A percentile compares a stretch with the other conserved stretches of the same genome.
phyloP scores from a whole-genome alignment of 257 asterid genomes.

The Orobanche coerulescens region DNA sequence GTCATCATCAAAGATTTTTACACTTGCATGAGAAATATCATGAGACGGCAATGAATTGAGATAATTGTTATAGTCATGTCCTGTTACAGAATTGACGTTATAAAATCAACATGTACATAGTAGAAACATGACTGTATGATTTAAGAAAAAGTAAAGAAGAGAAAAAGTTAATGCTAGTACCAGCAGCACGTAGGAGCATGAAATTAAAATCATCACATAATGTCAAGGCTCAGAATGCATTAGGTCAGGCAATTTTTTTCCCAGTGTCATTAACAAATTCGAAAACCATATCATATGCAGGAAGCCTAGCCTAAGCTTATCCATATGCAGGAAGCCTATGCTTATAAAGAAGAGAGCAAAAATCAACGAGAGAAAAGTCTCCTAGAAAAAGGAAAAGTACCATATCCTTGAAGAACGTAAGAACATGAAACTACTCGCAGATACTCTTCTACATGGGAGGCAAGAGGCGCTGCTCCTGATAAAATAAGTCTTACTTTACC shows the following conservation, averaged over 20 bases:
- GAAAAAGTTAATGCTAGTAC: too few relatives aligned
- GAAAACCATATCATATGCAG: slow-evolving; percentile 8
- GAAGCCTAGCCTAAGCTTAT: too few relatives aligned
- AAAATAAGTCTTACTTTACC: slow-evolving; percentile 77
- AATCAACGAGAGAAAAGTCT: not conserved
- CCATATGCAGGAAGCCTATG: not conserved
- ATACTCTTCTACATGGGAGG: slow-evolving; percentile 86
- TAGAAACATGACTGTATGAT: too few relatives aligned
- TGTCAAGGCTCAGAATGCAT: slow-evolving; percentile 6
- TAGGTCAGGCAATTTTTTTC: not conserved
- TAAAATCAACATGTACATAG: too few relatives aligned
- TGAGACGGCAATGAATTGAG: too few relatives aligned
- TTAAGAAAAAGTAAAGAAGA: too few relatives aligned
- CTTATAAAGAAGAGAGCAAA: not conserved
- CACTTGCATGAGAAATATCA: too few relatives aligned
- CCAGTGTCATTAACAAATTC: not conserved
- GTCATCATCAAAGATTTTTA: too few relatives aligned
- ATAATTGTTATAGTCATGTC: too few relatives aligned
- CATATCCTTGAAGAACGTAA: slow-evolving; percentile 94
- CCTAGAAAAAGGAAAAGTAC: slow-evolving; percentile 32
- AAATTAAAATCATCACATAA: slow-evolving; percentile 3
- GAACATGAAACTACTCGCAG: slow-evolving; percentile 75
- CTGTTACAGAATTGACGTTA: too few relatives aligned
- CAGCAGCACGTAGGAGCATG: slow-evolving; percentile 3
- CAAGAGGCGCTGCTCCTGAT: slow-evolving; percentile 99